A percentile compares a stretch with the other conserved stretches of the same genome.
phyloP scores from a whole-genome alignment of 176 grass and related monocot genomes.

The Triticum urartu region DNA sequence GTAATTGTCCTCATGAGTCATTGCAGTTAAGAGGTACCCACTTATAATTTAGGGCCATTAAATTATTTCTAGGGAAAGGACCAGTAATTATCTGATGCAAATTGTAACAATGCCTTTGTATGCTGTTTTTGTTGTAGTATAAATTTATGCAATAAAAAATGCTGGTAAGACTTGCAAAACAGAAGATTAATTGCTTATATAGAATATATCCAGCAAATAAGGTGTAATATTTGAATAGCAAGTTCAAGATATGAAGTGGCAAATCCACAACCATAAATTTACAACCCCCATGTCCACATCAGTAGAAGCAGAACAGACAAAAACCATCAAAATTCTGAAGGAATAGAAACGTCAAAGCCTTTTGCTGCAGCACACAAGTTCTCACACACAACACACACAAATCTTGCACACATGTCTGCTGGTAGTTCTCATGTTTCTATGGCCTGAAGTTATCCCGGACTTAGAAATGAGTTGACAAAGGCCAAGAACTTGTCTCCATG shows the following conservation, averaged over 20 bases:
- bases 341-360: constrained; percentile 4
- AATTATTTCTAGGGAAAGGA: neutral
- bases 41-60: neutral
- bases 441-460: neutral
- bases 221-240: neutral
- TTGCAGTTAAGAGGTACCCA: neutral
- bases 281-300: constrained; percentile 1
- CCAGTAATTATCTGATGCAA: neutral
- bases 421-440: constrained; percentile 39
- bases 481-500: constrained; percentile 2
- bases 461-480: constrained; percentile 5
- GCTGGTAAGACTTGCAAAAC: neutral
- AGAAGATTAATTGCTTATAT: neutral
- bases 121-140: neutral
- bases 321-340: neutral
- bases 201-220: neutral
- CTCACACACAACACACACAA: neutral
- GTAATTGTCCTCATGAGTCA: neutral
- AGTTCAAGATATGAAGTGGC: constrained; percentile 1
- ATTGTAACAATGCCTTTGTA: neutral
- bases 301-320: constrained; percentile 4
- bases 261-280: constrained; percentile 11
- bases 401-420: constrained; percentile 28
- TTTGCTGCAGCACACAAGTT: neutral
- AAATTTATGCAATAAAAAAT: neutral